Base-by-base conservation (phyloP, 352 stramenopile species). In the Pythium apleroticum region DNA sequence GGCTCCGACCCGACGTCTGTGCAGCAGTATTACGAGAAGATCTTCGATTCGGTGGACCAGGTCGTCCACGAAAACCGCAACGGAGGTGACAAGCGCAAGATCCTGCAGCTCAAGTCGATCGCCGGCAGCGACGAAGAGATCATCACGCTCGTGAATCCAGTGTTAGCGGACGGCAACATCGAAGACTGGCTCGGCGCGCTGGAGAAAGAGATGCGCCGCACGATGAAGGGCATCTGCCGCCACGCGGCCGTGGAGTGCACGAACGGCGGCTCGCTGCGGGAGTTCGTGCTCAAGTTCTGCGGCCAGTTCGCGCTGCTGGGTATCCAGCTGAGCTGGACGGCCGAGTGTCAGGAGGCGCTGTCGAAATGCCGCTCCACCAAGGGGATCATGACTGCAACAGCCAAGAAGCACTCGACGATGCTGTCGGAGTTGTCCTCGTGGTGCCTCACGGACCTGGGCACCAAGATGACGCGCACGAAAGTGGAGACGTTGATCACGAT, bases 1-100 rank as follows among this genome's bases (percentile, higher is more conserved):
- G 97, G 93, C 43, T 98, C 90, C 43, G 97, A 99, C 74, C 97
- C 97, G 9, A 75, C 98, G 63, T 97, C 94, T 67, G 99, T 99
- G 92, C 98, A 99, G 66, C 90, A 98, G 41, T 97, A 99, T 78
- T 99, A 99, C 73, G 96, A 99, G 66, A 99, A 99, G 71, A 93
- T 99, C 12, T 99, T 99, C 71, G 97, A 99, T 55, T 80, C 77
- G 15, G 81, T 95, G 27, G 81, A 83, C 62, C 76, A 91, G 30
- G 88, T 95, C 17, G 77, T 90, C 27, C 84, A 94, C 55, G 82
- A 95, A 56, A 73, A 61, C 33, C 63, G 63, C 22, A 31, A 58
- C 1, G 63, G 35, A 11, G 67, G 30, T 7, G 71, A 87, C 52
- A 85, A 82, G 53, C 73, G 80, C 19, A 81, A 79, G 46, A 95